A percentile compares a stretch with the other conserved stretches of the same genome.
Evolutionary conservation across 148 eudicot species (phyloP).

Genomic region (Selenicereus undatus): DNA sequence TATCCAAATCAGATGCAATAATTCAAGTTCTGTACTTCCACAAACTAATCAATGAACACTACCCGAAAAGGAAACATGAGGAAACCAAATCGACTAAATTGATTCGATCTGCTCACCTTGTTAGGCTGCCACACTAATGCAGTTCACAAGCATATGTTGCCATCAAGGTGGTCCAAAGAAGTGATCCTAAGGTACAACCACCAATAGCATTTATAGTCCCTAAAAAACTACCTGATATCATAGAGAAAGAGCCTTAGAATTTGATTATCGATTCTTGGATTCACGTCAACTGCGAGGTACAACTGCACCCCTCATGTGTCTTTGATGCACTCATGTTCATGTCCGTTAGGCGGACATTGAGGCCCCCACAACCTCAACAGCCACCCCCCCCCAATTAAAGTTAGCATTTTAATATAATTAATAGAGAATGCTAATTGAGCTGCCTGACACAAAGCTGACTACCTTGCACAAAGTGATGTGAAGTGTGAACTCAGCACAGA

Average conservation of each 20-base stretch:
- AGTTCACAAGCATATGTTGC: neutral
- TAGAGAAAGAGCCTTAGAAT: neutral
- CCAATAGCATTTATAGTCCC: constrained; percentile 6
- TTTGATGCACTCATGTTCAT: neutral
- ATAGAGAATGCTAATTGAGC: neutral
- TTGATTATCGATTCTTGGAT: neutral
- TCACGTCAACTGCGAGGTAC: neutral
- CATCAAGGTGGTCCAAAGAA: constrained; percentile 2
- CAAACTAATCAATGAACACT: constrained; percentile 1
- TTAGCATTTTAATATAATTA: neutral
- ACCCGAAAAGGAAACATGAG: neutral
- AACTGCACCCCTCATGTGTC: constrained; percentile 2
- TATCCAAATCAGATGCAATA: neutral
- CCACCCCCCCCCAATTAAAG: neutral
- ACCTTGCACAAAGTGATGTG: neutral
- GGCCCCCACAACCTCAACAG: constrained; percentile 4
- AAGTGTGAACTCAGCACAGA: neutral
- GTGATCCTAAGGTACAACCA: neutral
- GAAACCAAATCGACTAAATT: neutral
- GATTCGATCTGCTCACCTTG: too few species aligned
- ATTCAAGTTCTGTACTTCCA: neutral
- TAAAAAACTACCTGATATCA: neutral
- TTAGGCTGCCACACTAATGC: neutral
- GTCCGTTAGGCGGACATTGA: neutral
- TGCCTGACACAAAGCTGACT: neutral